Conservation (phyloP, 202 grass and related monocot genomes). For the Zoysia matrella region DNA sequence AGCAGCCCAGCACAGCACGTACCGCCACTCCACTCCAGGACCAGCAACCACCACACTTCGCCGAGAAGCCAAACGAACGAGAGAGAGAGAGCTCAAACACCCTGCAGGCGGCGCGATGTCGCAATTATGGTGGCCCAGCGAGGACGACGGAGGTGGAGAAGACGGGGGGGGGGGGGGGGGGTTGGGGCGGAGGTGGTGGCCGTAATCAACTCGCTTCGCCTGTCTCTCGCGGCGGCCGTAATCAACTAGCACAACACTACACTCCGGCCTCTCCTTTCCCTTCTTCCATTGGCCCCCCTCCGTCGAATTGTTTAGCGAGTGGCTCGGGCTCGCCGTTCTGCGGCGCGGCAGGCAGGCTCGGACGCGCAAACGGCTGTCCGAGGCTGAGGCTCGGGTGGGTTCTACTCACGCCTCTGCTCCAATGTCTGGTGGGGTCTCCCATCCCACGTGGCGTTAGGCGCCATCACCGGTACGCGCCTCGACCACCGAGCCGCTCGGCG, state of each 20-base stretch:
- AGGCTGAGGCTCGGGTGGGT: conserved; percentile 59
- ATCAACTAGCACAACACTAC: neutral
- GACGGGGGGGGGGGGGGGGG: neutral
- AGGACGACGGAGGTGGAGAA: conserved; percentile 73
- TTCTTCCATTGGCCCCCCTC: neutral
- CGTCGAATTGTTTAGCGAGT: conserved; percentile 22
- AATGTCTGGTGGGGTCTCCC: conserved; percentile 17
- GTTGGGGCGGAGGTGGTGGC: no score
- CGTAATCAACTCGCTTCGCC: neutral
- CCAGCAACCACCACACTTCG: conserved; percentile 55
- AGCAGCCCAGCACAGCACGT: neutral
- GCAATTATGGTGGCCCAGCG: conserved; percentile 75
- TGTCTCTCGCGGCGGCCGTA: neutral
- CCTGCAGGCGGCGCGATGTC: conserved; percentile 27
- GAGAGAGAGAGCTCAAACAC: conserved; percentile 1
- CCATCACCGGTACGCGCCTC: no score
- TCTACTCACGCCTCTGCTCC: fast-evolving
- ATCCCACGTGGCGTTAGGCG: no score
- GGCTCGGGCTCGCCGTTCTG: neutral
- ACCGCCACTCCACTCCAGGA: conserved; percentile 35
- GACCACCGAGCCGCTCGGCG: no score
- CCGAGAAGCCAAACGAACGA: conserved; percentile 50
- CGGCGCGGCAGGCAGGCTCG: conserved; percentile 32
- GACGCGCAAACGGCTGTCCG: conserved; percentile 76
- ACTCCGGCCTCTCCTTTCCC: neutral